Conservation (phyloP, 352 stramenopile genomes). For the Globisporangium acanthophoron region DNA sequence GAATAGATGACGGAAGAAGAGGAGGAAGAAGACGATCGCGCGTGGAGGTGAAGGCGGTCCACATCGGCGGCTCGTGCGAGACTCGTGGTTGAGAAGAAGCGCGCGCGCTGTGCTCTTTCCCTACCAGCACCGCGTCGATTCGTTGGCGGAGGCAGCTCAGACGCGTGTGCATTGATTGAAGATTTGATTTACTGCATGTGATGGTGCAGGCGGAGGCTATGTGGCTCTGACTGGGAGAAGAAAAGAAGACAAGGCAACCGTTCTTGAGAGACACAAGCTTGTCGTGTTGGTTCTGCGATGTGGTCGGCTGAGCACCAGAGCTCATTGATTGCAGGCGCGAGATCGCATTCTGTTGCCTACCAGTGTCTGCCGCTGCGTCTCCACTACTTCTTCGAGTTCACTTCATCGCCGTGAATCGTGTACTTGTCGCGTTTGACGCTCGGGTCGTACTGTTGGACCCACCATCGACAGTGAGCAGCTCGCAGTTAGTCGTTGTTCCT, state of each 20-base stretch:
- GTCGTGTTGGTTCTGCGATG: neutral
- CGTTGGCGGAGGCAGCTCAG: neutral
- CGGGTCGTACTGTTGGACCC: slow-evolving; percentile 55
- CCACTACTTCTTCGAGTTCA: slow-evolving; percentile 30
- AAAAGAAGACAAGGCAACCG: neutral
- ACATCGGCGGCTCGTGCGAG: too few relatives aligned
- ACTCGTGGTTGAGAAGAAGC: neutral
- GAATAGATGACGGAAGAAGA: slow-evolving; percentile 37
- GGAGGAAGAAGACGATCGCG: neutral
- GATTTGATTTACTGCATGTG: slow-evolving; percentile 10
- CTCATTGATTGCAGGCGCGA: too few relatives aligned
- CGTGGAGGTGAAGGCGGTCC: neutral
- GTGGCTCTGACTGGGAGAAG: neutral
- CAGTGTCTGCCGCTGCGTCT: neutral
- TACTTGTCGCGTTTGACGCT: slow-evolving; percentile 77
- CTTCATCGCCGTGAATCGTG: slow-evolving; percentile 72
- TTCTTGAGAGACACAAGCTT: neutral
- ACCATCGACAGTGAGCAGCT: neutral
- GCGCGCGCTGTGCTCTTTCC: neutral
- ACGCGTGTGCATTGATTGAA: neutral
- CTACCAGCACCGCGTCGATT: neutral
- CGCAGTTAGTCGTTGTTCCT: neutral
- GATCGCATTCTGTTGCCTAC: neutral
- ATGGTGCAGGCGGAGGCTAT: neutral
- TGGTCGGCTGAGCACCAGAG: too few relatives aligned